Base-by-base conservation (phyloP, 345 rosid species). In the Brassica carinata region DNA sequence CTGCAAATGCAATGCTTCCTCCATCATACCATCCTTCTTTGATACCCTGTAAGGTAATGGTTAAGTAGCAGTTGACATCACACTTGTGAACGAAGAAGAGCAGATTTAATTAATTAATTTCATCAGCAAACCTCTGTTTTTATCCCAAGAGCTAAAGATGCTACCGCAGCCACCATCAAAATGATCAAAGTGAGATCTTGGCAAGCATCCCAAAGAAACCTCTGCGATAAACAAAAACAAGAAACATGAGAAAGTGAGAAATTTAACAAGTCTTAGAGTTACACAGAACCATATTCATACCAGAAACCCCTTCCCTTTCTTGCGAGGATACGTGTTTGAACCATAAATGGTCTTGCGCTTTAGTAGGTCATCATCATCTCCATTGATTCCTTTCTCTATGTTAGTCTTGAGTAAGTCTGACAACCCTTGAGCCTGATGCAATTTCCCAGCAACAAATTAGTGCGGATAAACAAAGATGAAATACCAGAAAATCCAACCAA, bases 21-120 rank as follows among this genome's bases (percentile, higher is more conserved):
- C 99, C 99, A 84, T 96, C 99, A 85, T 92, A 96, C 98, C 99
- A 96, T 43, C 99, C 99, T 87, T 87, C 89, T 83, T 91, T 79
- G 53, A 87, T 83, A 73, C 99, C 99, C 99, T 96, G 74, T 40
- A 31, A 79, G 38, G 48, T 23, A 23, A 26, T 4, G 4, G 30
- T 29, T 70, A 75, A 74, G 33, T 48, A 40, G 5, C 51, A 29
- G 61, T 9, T 11, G n/a, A 10, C 31, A 71, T 15, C 8, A 15
- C 33, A 55, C 13, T 45, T 29, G 7, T 5, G 57, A 74, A 59
- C 51, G 59, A 33, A 17, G 64, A 23, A 9, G 69, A 73, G 36
- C 26, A 19, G 7, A 38, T 30, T 5, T 19, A 15, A 27, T 57
- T 3, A 18, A 30, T 29, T 8, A 57, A 29, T 30, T 55, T 34